Evolutionary conservation across 2,329 filamentous ascomycete genomes (phyloP).

Genomic region (Pestalotiopsis sp.): DNA sequence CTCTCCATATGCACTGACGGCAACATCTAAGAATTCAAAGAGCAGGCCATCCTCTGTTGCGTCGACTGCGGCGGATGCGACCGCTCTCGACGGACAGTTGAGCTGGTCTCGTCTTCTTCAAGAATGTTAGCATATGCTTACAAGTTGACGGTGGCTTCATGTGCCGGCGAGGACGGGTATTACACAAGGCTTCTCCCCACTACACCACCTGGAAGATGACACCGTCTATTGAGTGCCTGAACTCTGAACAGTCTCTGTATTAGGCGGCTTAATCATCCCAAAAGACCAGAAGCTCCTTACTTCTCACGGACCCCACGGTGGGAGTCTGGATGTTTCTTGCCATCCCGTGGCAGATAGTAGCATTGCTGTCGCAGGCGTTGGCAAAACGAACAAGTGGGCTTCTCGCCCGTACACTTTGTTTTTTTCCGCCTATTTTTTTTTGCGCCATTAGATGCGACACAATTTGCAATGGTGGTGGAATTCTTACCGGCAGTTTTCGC

Average conservation of each 20-base stretch:
- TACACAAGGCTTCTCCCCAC: background rate
- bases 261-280: background rate
- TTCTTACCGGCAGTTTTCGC: constrained; percentile 4
- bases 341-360: background rate
- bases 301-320: background rate
- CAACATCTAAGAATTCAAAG: background rate
- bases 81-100: background rate
- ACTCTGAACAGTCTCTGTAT: background rate
- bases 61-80: background rate
- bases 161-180: background rate
- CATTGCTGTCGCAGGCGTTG: background rate
- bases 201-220: background rate
- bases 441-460: background rate
- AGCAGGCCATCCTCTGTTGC: background rate
- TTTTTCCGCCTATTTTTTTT: background rate
- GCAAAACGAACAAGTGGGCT: background rate
- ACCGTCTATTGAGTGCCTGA: background rate
- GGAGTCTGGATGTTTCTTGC: background rate
- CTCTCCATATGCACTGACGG: background rate
- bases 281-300: background rate
- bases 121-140: background rate
- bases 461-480: background rate
- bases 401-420: background rate
- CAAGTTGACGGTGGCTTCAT: background rate
- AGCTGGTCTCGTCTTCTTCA: background rate